Conservation (phyloP, 768 basidiomycete genomes). For the Xerocomus brunneocitrinus region DNA sequence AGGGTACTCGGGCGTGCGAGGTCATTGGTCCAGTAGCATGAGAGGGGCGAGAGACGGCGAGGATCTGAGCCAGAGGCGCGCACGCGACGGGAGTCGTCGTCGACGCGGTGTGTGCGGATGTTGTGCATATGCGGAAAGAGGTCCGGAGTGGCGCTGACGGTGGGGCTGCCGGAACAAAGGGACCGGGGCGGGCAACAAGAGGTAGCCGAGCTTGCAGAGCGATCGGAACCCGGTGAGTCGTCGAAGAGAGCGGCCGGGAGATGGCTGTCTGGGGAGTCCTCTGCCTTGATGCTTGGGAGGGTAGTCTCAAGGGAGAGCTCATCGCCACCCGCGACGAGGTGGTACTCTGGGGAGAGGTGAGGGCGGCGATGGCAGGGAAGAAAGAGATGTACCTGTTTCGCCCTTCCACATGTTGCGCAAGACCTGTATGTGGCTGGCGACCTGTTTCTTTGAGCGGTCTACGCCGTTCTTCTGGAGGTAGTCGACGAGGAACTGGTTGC, state of each 20-base stretch:
- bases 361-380: neutral
- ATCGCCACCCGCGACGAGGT: slow-evolving; percentile 77
- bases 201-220: slow-evolving; percentile 27
- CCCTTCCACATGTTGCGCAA: slow-evolving; percentile 87
- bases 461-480: slow-evolving; percentile 68
- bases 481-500: slow-evolving; percentile 83
- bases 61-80: slow-evolving; percentile 30
- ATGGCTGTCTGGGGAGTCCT: slow-evolving; percentile 45
- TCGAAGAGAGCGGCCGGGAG: slow-evolving; percentile 32
- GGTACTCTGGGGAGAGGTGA: slow-evolving; percentile 49
- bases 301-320: slow-evolving; percentile 54
- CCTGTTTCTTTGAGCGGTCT: slow-evolving; percentile 78
- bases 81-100: slow-evolving; percentile 28
- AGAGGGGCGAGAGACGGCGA: slow-evolving; percentile 32
- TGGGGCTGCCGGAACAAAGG: slow-evolving; percentile 14
- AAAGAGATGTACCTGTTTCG: slow-evolving; percentile 53
- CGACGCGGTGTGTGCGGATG: slow-evolving; percentile 18
- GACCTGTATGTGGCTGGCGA: slow-evolving; percentile 86
- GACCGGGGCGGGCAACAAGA: slow-evolving; percentile 26
- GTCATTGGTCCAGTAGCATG: slow-evolving; percentile 28
- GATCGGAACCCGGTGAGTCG: slow-evolving; percentile 31
- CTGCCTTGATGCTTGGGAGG: slow-evolving; percentile 47
- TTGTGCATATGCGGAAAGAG: slow-evolving; percentile 23
- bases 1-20: slow-evolving; percentile 17
- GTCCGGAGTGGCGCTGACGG: slow-evolving; percentile 24